These are phyloP conservation scores for Pyricularia grisea DNA, from an alignment of 2,329 filamentous ascomycete genomes.

Conservation along the genomic window DNA sequence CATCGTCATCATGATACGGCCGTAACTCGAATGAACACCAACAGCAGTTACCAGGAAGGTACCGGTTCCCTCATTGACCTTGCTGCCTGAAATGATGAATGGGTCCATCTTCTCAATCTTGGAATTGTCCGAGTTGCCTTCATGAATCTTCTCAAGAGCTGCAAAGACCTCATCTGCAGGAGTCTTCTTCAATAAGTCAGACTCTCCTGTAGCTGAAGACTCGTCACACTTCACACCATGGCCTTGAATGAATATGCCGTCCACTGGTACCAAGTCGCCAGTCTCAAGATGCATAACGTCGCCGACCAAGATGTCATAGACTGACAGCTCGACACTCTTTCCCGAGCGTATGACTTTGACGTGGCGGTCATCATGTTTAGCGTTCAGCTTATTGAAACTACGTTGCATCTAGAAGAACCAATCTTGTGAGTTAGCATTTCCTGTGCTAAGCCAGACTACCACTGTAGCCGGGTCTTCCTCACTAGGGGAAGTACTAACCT, in stretches of 20 bases:
- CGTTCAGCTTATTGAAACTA: slow-evolving; percentile 3
- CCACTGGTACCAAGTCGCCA: slow-evolving; percentile 57
- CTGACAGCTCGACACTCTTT: slow-evolving; percentile 47
- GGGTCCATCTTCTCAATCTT: slow-evolving; percentile 44
- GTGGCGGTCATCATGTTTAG: slow-evolving; percentile 48
- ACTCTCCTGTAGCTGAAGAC: slow-evolving; percentile 61
- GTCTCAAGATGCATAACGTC: slow-evolving; percentile 59
- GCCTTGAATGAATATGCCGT: slow-evolving; percentile 55
- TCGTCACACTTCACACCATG: slow-evolving; percentile 61
- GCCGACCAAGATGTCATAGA: slow-evolving; percentile 55
- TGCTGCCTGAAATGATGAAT: slow-evolving; percentile 51
- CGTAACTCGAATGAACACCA: slow-evolving; percentile 44
- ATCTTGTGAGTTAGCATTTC: background rate
- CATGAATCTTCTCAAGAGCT: slow-evolving; percentile 60
- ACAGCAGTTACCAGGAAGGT: slow-evolving; percentile 46
- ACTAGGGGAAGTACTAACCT: slow-evolving; percentile 16
- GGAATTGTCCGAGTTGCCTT: slow-evolving; percentile 5
- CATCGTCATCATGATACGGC: slow-evolving; percentile 46
- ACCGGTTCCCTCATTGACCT: slow-evolving; percentile 43
- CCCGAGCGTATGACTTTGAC: slow-evolving; percentile 58
- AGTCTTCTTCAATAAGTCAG: slow-evolving; percentile 58
- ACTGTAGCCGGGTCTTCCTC: slow-evolving; percentile 38
- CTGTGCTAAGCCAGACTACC: slow-evolving; percentile 30
- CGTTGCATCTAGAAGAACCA: background rate
- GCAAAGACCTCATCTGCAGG: slow-evolving; percentile 47